These are phyloP conservation scores for Corylus heterophylla DNA, from an alignment of 306 rosid genomes.

Conservation along the genomic window DNA sequence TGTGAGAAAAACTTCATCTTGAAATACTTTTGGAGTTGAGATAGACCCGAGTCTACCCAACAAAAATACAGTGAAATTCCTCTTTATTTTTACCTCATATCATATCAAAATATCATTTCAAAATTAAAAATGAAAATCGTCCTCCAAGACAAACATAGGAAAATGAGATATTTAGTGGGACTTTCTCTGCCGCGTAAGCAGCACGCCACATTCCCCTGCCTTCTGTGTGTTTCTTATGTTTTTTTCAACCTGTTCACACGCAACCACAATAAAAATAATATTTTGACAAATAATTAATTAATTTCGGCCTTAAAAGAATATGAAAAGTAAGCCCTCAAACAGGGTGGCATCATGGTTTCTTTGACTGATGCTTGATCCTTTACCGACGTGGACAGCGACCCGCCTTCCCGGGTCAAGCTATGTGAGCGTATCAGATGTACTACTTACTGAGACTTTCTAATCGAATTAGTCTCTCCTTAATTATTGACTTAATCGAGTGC, in stretches of 20 bases:
- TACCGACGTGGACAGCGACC: constrained; percentile 35
- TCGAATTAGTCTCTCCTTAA: background rate
- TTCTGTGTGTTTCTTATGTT: constrained; percentile 11
- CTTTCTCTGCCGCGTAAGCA: constrained; percentile 22
- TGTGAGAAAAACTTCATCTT: too few species aligned
- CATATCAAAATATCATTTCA: too few species aligned
- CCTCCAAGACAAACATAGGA: background rate
- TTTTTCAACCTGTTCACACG: constrained; percentile 32
- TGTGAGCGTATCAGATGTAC: constrained; percentile 30
- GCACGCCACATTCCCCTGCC: constrained; percentile 19
- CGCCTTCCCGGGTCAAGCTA: constrained; percentile 42
- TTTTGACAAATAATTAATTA: background rate
- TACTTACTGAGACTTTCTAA: background rate
- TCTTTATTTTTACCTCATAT: too few species aligned
- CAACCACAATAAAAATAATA: background rate
- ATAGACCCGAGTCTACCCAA: too few species aligned
- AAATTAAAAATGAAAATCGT: background rate
- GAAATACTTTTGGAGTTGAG: too few species aligned
- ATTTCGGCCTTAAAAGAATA: background rate
- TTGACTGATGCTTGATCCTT: constrained; percentile 32
- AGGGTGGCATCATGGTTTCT: constrained; percentile 13
- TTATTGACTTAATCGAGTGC: background rate
- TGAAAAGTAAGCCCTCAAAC: background rate
- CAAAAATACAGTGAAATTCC: too few species aligned
- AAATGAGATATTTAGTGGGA: background rate